A percentile compares a stretch with the other conserved stretches of the same genome.
Conservation (phyloP, 1,284 basidiomycete genomes). For the Trametes hirsuta region DNA sequence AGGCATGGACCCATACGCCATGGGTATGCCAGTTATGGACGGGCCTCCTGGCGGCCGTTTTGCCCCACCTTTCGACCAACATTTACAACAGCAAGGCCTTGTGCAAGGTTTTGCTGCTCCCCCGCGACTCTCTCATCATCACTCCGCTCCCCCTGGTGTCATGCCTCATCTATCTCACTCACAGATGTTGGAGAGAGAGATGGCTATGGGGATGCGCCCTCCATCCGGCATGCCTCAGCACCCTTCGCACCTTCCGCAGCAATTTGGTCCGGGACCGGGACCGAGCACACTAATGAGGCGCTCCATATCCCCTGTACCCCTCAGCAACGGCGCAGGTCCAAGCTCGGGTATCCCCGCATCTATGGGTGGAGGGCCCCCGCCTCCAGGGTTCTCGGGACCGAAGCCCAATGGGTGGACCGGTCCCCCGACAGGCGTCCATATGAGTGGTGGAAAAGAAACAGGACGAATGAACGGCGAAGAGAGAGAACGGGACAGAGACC, state of each 20-base stretch:
- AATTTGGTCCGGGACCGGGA: conserved; percentile 22
- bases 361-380: conserved; percentile 22
- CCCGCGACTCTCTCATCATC: conserved; percentile 33
- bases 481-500: conserved; percentile 34
- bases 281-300: conserved; percentile 30
- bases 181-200: conserved; percentile 34
- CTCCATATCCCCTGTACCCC: conserved; percentile 36
- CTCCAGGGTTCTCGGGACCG: conserved; percentile 22
- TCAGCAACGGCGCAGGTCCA: conserved; percentile 24
- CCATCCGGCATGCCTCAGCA: conserved; percentile 24
- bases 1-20: conserved; percentile 27
- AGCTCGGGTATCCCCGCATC: conserved; percentile 17
- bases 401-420: conserved; percentile 31
- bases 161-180: conserved; percentile 26
- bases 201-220: conserved; percentile 24
- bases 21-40: conserved; percentile 29
- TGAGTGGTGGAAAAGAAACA: conserved; percentile 20
- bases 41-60: conserved; percentile 26
- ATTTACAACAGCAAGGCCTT: conserved; percentile 20
- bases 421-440: conserved; percentile 11
- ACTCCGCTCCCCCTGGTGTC: conserved; percentile 29
- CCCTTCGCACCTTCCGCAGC: conserved; percentile 26
- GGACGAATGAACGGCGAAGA: conserved; percentile 34
- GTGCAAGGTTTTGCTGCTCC: conserved; percentile 28
- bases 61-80: conserved; percentile 23